Base-by-base conservation (phyloP, 345 rosid genomes). In the Rhodamnia rubescens region DNA sequence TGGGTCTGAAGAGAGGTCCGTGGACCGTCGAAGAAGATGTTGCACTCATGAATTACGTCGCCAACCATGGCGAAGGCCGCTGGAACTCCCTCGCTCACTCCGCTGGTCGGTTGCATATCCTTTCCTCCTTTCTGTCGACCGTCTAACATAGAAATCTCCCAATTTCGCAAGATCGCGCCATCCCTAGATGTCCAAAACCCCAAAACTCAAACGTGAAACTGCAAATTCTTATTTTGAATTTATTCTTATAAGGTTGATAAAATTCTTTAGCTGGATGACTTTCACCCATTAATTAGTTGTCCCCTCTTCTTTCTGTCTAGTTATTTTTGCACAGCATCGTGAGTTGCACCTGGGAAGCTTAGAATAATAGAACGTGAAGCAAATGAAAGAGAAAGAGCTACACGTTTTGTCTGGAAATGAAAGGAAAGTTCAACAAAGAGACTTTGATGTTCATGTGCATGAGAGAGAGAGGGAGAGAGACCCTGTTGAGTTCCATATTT, bases 11-110 rank as follows among this genome's bases (percentile, higher is more conserved):
- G 85, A 91, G 98, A 88, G 99, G 99, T 49, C 99, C 99, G 11
- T 97, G 99, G 99, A 94, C 98, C 0, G 92, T 92, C 53, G 98
- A 97, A 87, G 99, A 97, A 90, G 98, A 97, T 89, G 86, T 91
- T 47, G 92, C 95, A 81, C 98, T 97, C 89, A 88, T 95, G 52
- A 92, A 96, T 92, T 95, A 94, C 93, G 93, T 97, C 86, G 88
- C 95, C 85, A 85, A 87, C 64, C 94, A 97, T 13, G 98, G 98
- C 26, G 98, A 96, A 86, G 99, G 99, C 74, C 95, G 98, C 83
- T 97, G 99, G 99, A 97, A 97, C 85, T 92, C 95, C 78, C 96
- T 96, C 51, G 92, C 99, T 47, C 94, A 93, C 69, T 90, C 91
- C 69, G 98, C 99, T 10, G 99, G 99, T 97, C 90, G 42, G 61